Conservation (phyloP, 2,329 filamentous ascomycete species). For the Paracoccidioides brasiliensis region DNA sequence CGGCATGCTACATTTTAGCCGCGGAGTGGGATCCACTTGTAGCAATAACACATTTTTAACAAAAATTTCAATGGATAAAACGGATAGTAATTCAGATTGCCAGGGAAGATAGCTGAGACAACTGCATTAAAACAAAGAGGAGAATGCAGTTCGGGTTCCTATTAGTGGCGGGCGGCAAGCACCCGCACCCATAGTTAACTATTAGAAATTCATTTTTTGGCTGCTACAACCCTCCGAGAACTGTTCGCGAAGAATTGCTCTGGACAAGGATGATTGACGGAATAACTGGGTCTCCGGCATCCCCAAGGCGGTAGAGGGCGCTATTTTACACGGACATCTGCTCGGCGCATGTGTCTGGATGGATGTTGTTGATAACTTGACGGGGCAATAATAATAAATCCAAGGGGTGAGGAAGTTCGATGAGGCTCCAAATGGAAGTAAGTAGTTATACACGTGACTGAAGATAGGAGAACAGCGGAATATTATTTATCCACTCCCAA, state of each 20-base stretch:
- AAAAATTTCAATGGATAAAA: no score
- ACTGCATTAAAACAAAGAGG: neutral
- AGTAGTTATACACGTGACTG: no score
- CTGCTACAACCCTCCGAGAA: neutral
- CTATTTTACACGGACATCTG: neutral
- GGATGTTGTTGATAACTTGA: neutral
- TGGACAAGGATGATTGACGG: neutral
- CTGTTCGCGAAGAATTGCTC: neutral
- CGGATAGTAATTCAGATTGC: neutral
- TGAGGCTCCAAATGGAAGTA: no score
- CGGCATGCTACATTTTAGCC: no score
- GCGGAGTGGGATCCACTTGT: no score
- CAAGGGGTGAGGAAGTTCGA: no score
- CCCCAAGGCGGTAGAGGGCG: neutral
- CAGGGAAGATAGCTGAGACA: neutral
- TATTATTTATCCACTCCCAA: neutral
- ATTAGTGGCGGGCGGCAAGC: neutral
- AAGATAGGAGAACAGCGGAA: neutral
- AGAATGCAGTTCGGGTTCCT: neutral
- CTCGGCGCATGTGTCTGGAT: no score
- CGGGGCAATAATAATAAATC: neutral
- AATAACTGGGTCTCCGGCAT: neutral
- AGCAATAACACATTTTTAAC: no score
- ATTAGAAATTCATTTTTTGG: neutral
- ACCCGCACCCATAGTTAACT: neutral